These are phyloP conservation scores for Tetracladium marchalianum DNA, from an alignment of 495 filamentous ascomycete genomes.

Conservation along the genomic window DNA sequence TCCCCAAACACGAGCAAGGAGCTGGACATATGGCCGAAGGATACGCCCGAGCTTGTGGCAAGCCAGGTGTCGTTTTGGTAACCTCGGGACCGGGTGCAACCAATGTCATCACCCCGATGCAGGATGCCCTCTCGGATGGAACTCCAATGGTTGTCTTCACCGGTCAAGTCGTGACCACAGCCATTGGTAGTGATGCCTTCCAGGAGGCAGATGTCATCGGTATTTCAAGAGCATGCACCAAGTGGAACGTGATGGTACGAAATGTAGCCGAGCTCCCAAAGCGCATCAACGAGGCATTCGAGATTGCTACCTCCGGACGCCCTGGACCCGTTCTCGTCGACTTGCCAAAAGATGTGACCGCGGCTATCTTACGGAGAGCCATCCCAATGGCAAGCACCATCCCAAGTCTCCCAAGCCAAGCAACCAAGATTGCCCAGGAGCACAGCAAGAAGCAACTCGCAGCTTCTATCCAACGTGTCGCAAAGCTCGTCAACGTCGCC, in stretches of 20 bases:
- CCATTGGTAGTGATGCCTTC: constrained; percentile 73
- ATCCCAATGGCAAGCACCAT: constrained; percentile 57
- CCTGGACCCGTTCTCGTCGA: constrained; percentile 75
- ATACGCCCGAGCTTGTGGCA: constrained; percentile 64
- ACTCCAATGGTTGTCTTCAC: constrained; percentile 72
- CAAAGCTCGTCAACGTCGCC: constrained; percentile 57
- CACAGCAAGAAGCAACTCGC: constrained; percentile 44
- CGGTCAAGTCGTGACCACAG: constrained; percentile 63
- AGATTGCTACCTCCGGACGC: constrained; percentile 67
- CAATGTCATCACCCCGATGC: constrained; percentile 71
- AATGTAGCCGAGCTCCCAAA: constrained; percentile 66
- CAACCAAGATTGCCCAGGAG: constrained; percentile 54
- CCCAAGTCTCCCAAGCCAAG: constrained; percentile 59
- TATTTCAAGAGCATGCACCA: constrained; percentile 69
- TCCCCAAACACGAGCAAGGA: constrained; percentile 71
- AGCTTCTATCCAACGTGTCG: constrained; percentile 50
- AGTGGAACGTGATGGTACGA: constrained; percentile 84
- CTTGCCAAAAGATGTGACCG: constrained; percentile 71
- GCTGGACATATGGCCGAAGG: constrained; percentile 77
- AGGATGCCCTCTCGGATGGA: constrained; percentile 69
- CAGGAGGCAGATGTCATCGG: constrained; percentile 72
- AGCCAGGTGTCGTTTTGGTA: constrained; percentile 68
- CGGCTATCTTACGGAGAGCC: constrained; percentile 50
- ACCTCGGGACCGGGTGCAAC: constrained; percentile 74
- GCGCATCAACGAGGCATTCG: constrained; percentile 76